Base-by-base conservation (phyloP, 129 eudicot species). In the Tagetes erecta region DNA sequence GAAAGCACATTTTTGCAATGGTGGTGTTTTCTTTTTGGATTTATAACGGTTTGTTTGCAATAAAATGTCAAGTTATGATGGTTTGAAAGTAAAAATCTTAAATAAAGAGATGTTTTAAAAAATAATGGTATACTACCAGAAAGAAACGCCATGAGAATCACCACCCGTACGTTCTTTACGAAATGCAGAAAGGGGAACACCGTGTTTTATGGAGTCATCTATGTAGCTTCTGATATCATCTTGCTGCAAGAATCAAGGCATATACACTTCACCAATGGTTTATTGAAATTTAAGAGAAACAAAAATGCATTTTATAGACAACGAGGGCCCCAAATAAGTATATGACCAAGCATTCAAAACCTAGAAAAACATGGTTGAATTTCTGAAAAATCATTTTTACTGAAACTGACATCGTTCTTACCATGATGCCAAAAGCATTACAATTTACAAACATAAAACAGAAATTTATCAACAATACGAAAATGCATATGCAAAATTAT, bases 121-220 rank as follows among this genome's bases (percentile, higher is more conserved):
- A 46, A 13, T 72, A 72, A 46, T 4, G 20, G 44, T 38, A 9
- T 10, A 42, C 74, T 89, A 92, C 99, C 99, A 95, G 76, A 80
- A 95, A 40, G 97, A 95, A 73, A 91, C 76, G 59, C 99, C 99
- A 82, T 84, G 86, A 59, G 99, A 91, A 83, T 95, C 97, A 68
- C 99, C 99, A 47, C 97, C 99, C 38, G 91, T 73, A 58, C 97
- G 96, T 68, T 88, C 94, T 82, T 95, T 95, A 62, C 99, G 96
- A 77, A 95, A 91, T 82, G 82, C 84, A 55, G 99, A 91, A 47
- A 87, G 92, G 36, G 87, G 90, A 79, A 84, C 85, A 52, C 96
- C 97, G 11, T 87, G 87, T 84, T 91, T 95, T 51, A 95, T 71
- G n/a, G 96, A 86, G 70, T 87, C 84, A 40, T 95, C 99, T 60